Conservation (phyloP, 768 basidiomycete genomes). For the Suillus luteus region DNA sequence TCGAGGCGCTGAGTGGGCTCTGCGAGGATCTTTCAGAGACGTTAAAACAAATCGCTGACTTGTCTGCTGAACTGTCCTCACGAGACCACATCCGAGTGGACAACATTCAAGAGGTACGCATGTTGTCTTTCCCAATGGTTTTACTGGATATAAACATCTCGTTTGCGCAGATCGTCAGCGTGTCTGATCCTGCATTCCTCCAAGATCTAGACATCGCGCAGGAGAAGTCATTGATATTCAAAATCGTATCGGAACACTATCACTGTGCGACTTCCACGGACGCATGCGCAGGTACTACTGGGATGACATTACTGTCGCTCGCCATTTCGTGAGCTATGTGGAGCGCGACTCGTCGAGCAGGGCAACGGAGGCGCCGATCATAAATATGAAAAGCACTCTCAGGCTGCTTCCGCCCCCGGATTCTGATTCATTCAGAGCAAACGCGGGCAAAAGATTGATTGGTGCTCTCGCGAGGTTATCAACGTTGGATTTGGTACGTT, state of each 20-base stretch:
- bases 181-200: conserved; percentile 55
- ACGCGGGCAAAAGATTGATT: conserved; percentile 55
- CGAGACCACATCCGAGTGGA: conserved; percentile 71
- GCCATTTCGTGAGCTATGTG: conserved; percentile 72
- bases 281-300: conserved; percentile 71
- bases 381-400: conserved; percentile 49
- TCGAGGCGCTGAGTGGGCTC: conserved; percentile 65
- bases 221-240: conserved; percentile 64
- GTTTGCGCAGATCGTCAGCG: conserved; percentile 44
- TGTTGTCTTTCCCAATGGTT: not conserved
- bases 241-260: too few species aligned
- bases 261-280: too few species aligned
- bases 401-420: conserved; percentile 60
- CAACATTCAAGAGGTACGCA: conserved; percentile 68
- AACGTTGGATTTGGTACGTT: conserved; percentile 50
- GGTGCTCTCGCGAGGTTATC: conserved; percentile 58
- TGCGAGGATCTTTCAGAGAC: conserved; percentile 60
- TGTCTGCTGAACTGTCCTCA: conserved; percentile 72
- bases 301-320: conserved; percentile 79
- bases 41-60: conserved; percentile 65
- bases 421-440: conserved; percentile 56
- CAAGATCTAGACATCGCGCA: conserved; percentile 70
- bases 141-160: conserved; percentile 7
- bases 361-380: conserved; percentile 13
- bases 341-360: conserved; percentile 29